Evolutionary conservation across 345 rosid species (phyloP).

Genomic region (Rhizophora apiculata): DNA sequence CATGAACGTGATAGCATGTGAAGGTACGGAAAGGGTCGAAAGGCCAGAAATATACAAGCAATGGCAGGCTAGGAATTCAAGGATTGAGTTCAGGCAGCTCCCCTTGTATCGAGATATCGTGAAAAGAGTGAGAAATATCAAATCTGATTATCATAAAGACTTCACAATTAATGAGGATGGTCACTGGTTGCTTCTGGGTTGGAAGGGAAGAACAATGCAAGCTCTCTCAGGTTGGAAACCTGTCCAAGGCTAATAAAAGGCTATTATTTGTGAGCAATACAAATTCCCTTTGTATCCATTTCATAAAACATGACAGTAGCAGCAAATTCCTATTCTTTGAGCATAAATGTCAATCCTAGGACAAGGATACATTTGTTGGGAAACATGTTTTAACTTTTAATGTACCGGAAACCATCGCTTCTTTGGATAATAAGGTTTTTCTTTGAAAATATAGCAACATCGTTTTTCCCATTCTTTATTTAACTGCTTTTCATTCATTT

Average conservation of each 20-base stretch:
- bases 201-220: constrained; percentile 50
- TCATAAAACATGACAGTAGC: too few species aligned
- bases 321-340: too few species aligned
- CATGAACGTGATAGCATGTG: constrained; percentile 53
- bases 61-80: constrained; percentile 40
- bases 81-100: constrained; percentile 47
- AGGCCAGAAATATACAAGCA: constrained; percentile 39
- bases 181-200: constrained; percentile 52
- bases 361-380: too few species aligned
- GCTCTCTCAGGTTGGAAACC: constrained; percentile 47
- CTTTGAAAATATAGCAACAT: too few species aligned
- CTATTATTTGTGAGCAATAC: background rate
- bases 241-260: background rate
- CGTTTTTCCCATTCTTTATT: too few species aligned
- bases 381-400: too few species aligned
- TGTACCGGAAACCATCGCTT: too few species aligned
- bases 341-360: too few species aligned
- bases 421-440: too few species aligned
- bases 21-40: constrained; percentile 45
- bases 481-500: too few species aligned
- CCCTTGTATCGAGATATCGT: constrained; percentile 39
- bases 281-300: too few species aligned
- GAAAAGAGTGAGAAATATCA: constrained; percentile 27
- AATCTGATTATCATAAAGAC: constrained; percentile 42
- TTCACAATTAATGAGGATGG: constrained; percentile 43